Evolutionary conservation across 108 stramenopile species (phyloP), one percentile per base, ranked within the genome.

Genomic region (Licmophora abbreviata): DNA sequence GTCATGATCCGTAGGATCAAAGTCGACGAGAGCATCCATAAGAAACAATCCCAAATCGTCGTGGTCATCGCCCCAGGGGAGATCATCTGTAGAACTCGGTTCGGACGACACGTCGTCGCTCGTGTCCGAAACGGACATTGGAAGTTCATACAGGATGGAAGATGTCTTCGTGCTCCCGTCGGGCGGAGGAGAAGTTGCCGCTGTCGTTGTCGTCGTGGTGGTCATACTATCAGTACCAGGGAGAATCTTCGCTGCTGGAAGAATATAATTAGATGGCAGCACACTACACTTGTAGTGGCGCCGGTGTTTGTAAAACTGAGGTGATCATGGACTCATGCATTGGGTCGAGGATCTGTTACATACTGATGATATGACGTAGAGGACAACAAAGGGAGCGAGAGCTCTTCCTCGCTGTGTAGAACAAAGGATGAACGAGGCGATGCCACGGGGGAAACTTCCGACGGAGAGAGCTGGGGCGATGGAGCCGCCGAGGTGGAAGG

Each of bases 231-330:
- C 58, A 57, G 31, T 47, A 42, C 29, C 73, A 65, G 38, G 66
- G 60, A 57, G 40, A 58, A 76, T 76, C 74, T 76, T 76, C 74
- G 60, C 74, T 69, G 74, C 74, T 76, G 74, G 74, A 76, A 76
- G 74, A 37, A 14, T 29, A 4, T 26, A 1, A 31, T n/a, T 17
- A 21, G 9, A 4, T 21, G 17, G 18, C 29, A n/a, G 25, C 21
- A 8, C 15, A 25, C 33, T 4, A 32, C 34, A 55, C 27, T 28
- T 36, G 28, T 42, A 45, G 34, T 43, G 23, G 24, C 24, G 33
- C 26, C 32, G 17, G 20, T 27, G 59, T 33, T 53, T 29, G 15
- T 23, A 9, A 3, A 43, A 30, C 25, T 54, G 56, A 41, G 47
- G 58, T 34, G 63, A 67, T 69, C 60, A n/a, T 55, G 55, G 53